Conservation (phyloP, 148 eudicot genomes). For the Rhododendron molle region DNA sequence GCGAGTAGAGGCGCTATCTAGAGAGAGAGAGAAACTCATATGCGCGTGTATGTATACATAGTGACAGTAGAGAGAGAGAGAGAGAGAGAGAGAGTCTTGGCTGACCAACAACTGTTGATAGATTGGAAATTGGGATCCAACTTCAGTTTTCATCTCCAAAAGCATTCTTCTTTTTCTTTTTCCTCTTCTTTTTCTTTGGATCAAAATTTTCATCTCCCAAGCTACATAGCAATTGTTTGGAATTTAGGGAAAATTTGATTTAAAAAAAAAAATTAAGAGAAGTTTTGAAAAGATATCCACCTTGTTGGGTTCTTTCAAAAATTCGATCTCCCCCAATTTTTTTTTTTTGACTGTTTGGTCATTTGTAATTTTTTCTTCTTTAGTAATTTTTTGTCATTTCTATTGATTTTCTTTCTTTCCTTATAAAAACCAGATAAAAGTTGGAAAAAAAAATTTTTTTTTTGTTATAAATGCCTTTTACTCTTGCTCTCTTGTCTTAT, state of each 20-base stretch:
- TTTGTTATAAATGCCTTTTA: background rate
- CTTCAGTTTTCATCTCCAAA: background rate
- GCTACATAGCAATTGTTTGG: too few relatives aligned
- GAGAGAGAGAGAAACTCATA: background rate
- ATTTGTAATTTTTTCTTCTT: too few relatives aligned
- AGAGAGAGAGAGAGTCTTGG: background rate
- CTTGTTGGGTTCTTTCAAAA: too few relatives aligned
- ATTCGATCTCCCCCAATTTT: too few relatives aligned
- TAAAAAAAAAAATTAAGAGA: background rate
- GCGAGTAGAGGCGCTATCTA: background rate
- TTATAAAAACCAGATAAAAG: background rate
- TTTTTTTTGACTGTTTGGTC: too few relatives aligned
- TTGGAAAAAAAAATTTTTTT: too few relatives aligned
- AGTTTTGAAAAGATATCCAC: too few relatives aligned
- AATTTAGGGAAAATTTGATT: too few relatives aligned
- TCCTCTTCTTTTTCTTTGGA: too few relatives aligned
- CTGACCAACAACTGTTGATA: background rate
- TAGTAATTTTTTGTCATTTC: background rate
- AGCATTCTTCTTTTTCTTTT: too few relatives aligned
- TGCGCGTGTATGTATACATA: background rate
- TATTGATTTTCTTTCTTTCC: background rate
- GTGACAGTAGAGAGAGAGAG: background rate
- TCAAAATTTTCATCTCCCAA: too few relatives aligned
- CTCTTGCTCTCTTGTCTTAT: background rate
- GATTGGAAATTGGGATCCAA: background rate